Conservation (phyloP, 768 basidiomycete species). For the Tulasnella sp. region DNA sequence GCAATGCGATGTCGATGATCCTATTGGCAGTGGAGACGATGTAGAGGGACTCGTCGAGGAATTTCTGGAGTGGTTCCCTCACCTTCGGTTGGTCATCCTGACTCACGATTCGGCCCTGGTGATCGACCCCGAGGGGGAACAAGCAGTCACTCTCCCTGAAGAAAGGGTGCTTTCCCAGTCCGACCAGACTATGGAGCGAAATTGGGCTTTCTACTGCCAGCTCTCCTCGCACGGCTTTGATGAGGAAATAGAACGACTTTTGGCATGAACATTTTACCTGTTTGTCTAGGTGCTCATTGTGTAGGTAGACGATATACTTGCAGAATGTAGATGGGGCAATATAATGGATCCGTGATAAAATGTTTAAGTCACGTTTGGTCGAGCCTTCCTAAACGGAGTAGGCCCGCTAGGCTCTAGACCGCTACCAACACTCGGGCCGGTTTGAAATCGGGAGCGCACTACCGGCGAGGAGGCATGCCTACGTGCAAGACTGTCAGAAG, state of each 20-base stretch:
- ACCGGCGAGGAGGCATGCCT: no score
- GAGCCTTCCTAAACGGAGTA: no score
- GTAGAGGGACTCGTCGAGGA: background rate
- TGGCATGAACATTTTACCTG: background rate
- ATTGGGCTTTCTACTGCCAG: background rate
- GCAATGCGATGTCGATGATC: background rate
- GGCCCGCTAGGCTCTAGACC: no score
- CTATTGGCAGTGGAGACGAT: background rate
- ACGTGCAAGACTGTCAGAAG: no score
- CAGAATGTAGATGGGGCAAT: no score
- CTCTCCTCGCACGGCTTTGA: background rate
- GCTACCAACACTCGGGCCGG: no score
- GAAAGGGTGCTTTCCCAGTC: background rate
- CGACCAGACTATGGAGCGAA: background rate
- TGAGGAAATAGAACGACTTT: background rate
- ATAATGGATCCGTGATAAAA: no score
- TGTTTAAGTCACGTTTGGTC: no score
- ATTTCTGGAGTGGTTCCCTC: background rate
- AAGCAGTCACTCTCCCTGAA: background rate
- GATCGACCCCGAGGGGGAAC: background rate
- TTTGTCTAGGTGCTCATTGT: background rate
- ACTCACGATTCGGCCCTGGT: background rate
- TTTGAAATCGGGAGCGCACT: no score
- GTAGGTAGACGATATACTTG: background rate
- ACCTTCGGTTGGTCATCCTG: background rate